Evolutionary conservation across 176 grass and related monocot species (phyloP), one percentile per base, ranked within the genome.

Genomic region (Aegilops sharonensis): DNA sequence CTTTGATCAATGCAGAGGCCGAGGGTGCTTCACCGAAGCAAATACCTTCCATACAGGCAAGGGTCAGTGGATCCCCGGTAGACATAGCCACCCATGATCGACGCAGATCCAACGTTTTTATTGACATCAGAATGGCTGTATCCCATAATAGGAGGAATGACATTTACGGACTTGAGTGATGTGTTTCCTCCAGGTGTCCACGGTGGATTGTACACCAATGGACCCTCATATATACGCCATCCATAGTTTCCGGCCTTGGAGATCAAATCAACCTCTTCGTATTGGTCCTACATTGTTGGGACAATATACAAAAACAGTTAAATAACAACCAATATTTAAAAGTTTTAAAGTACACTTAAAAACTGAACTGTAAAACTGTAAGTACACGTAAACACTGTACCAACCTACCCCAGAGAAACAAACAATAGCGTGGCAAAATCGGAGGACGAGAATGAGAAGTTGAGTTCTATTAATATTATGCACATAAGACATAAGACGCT

Each of bases 161-260:
- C 30, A 7, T 94, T 85, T 76, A 92, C 89, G 25, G 87, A 87
- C 13, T 21, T 82, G 25, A 85, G 56, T 0, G 92, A 92, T 8
- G 92, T 92, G 47, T 84, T 93, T 75, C 71, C 92, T 89, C 87
- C 21, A 23, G 86, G 87, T 39, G 90, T 2, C 80, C 23, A 59
- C 57, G 84, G 13, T 81, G 84, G 90, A 83, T 89, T 11, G 47
- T 36, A 83, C 64, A 87, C 72, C 63, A 84, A 73, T 7, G 48
- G 90, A 30, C 83, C 89, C 92, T 93, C 95, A 0, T 94, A 91
- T 3, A 52, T 84, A 23, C 90, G 83, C 92, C 92, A 97, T 74
- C 95, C 92, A 7, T 97, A 97, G 84, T 97, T 97, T 72, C 95
- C 95, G 5, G 87, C 92, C 68, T 94, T 94, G 36, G 77, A 86